A percentile compares a stretch with the other conserved stretches of the same genome.
phyloP scores from a whole-genome alignment of 441 rosid genomes.

The Pelargonium citronellum region DNA sequence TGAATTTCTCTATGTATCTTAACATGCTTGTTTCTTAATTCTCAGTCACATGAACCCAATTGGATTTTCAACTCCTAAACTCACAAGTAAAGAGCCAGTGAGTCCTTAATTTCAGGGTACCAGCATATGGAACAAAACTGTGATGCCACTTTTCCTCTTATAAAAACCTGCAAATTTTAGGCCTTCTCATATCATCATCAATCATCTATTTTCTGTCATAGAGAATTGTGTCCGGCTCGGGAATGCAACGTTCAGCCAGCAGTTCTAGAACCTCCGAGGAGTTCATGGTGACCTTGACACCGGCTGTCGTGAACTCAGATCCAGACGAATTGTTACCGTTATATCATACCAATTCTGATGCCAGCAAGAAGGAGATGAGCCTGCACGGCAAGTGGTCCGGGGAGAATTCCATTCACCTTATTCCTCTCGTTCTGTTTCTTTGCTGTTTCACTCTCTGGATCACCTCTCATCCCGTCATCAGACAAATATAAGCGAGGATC shows the following conservation, averaged over 20 bases:
- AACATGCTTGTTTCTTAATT: neutral
- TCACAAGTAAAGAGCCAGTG: no score
- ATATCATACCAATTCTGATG: slow-evolving; percentile 23
- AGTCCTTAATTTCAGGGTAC: no score
- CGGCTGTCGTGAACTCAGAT: slow-evolving; percentile 12
- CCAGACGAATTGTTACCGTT: slow-evolving; percentile 21
- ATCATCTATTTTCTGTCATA: neutral
- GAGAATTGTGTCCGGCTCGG: no score
- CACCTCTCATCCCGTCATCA: slow-evolving; percentile 33
- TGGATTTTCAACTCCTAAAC: no score
- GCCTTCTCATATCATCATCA: neutral
- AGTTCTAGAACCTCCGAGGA: slow-evolving; percentile 39
- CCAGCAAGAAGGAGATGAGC: slow-evolving; percentile 44
- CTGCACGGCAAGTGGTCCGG: slow-evolving; percentile 29
- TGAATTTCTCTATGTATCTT: neutral
- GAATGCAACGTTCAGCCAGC: slow-evolving; percentile 43
- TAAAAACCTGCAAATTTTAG: no score
- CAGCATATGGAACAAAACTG: no score
- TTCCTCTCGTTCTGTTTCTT: slow-evolving; percentile 51
- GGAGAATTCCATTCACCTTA: slow-evolving; percentile 49
- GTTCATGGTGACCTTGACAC: slow-evolving; percentile 32
- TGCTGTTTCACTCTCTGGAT: slow-evolving; percentile 62
- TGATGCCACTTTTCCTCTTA: no score
- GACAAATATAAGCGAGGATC: no score
- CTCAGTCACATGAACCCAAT: no score